phyloP scores from a whole-genome alignment of 2,329 filamentous ascomycete species.

The Arthrobotrys musiformis region DNA sequence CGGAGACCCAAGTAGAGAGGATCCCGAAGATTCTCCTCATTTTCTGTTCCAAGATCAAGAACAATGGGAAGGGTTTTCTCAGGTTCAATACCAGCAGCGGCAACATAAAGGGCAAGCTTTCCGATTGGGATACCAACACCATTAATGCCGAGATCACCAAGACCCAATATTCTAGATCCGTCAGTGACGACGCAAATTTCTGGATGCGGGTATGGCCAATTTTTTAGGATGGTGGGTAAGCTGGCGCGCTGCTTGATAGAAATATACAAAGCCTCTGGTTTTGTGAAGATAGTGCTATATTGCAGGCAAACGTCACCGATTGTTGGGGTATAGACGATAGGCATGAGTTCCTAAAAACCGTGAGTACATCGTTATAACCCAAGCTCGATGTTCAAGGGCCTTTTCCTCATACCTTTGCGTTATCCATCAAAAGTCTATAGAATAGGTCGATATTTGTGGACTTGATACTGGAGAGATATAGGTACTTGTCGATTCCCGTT shows the following conservation, averaged over 20 bases:
- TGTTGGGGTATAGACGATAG: conserved; percentile 86
- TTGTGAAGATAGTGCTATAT: conserved; percentile 95
- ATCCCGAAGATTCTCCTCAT: conserved; percentile 74
- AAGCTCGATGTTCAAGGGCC: neutral
- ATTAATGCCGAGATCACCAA: conserved; percentile 95
- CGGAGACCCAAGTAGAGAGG: conserved; percentile 90
- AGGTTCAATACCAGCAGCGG: conserved; percentile 92
- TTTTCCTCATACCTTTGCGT: conserved; percentile 67
- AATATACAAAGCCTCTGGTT: conserved; percentile 94
- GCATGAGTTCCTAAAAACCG: conserved; percentile 76
- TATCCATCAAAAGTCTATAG: conserved; percentile 81
- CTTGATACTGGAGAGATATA: conserved; percentile 81
- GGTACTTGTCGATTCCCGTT: conserved; percentile 76
- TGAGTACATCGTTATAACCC: neutral
- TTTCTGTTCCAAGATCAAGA: conserved; percentile 73
- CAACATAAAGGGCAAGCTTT: conserved; percentile 94
- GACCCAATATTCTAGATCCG: conserved; percentile 88
- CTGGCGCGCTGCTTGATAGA: conserved; percentile 94
- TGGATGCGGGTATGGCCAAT: conserved; percentile 89
- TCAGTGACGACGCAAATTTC: conserved; percentile 99
- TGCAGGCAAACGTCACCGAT: conserved; percentile 96
- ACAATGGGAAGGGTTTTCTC: conserved; percentile 80
- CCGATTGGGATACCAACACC: conserved; percentile 98
- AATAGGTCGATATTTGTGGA: conserved; percentile 81
- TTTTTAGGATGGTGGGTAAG: conserved; percentile 85